Conservation (phyloP, 306 rosid species). For the Bauhinia variegata region DNA sequence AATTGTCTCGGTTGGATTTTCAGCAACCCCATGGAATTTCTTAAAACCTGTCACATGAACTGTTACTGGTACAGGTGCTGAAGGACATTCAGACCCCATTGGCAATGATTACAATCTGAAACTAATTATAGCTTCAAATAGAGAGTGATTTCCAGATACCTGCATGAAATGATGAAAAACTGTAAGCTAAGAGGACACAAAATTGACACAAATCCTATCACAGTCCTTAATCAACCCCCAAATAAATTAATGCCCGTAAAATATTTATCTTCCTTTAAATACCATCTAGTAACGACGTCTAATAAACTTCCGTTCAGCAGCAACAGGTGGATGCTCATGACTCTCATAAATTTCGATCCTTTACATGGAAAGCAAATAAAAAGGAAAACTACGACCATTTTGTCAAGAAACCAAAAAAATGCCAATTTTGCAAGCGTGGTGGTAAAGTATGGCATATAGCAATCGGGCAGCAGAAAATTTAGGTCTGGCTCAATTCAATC, state of each 20-base stretch:
- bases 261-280: not conserved
- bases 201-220: slow-evolving; percentile 7
- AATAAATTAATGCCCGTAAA: not conserved
- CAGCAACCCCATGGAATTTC: slow-evolving; percentile 97
- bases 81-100: slow-evolving; percentile 98
- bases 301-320: slow-evolving; percentile 14
- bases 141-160: slow-evolving; percentile 47
- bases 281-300: slow-evolving; percentile 9
- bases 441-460: not conserved
- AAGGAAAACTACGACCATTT: slow-evolving; percentile 16
- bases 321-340: not conserved
- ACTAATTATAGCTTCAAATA: slow-evolving; percentile 40
- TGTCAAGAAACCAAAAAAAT: slow-evolving; percentile 4
- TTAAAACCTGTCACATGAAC: slow-evolving; percentile 90
- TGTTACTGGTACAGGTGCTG: slow-evolving; percentile 61
- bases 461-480: slow-evolving; percentile 5
- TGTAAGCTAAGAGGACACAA: slow-evolving; percentile 19
- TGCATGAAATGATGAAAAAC: slow-evolving; percentile 41
- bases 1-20: slow-evolving; percentile 86
- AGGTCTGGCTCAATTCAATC: slow-evolving; percentile 26
- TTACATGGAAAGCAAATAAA: slow-evolving; percentile 15
- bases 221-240: not conserved
- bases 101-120: slow-evolving; percentile 35
- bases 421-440: slow-evolving; percentile 1
- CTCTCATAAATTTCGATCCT: slow-evolving; percentile 24